Conservation (phyloP, 192 early-diverging fungal species). For the Backusella westeae region DNA sequence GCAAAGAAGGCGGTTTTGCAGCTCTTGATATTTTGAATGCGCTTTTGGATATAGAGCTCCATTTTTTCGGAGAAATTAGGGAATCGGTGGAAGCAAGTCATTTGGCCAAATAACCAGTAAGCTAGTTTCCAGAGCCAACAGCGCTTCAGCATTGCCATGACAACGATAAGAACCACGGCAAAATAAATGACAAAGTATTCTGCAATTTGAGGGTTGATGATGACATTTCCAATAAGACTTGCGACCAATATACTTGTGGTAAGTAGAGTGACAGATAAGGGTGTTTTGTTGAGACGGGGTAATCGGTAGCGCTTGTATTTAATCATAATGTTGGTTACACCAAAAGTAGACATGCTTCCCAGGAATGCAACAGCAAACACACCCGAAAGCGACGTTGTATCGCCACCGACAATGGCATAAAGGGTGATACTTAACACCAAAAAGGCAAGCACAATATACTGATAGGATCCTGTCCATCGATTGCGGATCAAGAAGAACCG, state of each 20-base stretch:
- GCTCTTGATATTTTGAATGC: slow-evolving; percentile 35
- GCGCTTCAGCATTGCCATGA: slow-evolving; percentile 40
- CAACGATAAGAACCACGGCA: slow-evolving; percentile 35
- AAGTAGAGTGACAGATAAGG: slow-evolving; percentile 32
- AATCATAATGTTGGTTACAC: slow-evolving; percentile 43
- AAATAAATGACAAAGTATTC: slow-evolving; percentile 54
- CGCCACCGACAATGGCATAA: slow-evolving; percentile 38
- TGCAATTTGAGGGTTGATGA: slow-evolving; percentile 41
- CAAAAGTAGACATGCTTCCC: slow-evolving; percentile 42
- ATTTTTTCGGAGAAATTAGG: neutral
- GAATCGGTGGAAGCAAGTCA: slow-evolving; percentile 12
- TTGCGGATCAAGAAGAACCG: slow-evolving; percentile 44
- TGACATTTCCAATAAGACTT: slow-evolving; percentile 45
- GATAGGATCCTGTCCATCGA: slow-evolving; percentile 41
- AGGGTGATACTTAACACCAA: slow-evolving; percentile 47
- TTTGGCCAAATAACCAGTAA: slow-evolving; percentile 33
- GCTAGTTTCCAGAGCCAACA: slow-evolving; percentile 39
- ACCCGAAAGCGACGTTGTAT: slow-evolving; percentile 47
- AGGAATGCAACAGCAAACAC: slow-evolving; percentile 56
- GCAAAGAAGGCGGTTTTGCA: slow-evolving; percentile 55
- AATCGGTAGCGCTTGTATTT: slow-evolving; percentile 46
- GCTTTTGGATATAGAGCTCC: slow-evolving; percentile 19
- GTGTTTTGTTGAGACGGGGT: slow-evolving; percentile 29
- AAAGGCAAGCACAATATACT: slow-evolving; percentile 52
- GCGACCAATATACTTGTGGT: slow-evolving; percentile 24